Evolutionary conservation across 116 monocot genomes (phyloP), one percentile per base, ranked within the genome.

Genomic region (Iris pallida): DNA sequence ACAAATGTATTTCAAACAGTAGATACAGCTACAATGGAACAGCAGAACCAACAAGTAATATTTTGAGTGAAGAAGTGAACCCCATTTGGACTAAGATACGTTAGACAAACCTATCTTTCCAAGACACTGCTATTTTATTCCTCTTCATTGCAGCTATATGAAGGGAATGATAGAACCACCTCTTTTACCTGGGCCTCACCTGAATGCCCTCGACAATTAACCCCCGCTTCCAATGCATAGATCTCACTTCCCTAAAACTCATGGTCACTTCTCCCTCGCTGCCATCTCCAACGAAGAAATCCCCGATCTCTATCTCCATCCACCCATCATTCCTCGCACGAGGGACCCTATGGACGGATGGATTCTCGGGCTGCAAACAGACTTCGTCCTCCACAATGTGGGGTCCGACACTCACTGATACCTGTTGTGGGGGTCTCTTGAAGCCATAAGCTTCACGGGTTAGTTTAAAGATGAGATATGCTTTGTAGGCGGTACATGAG

Each of bases 261-360:
- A 80, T 65, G 5, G 6, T 40, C 9, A 75, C 74, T 47, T 64
- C 64, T 48, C 80, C 80, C 9, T 59, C 64, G 0, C 54, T 5
- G 3, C 74, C 75, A 5, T 80, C 69, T 3, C 43, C 63, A n/a
- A 42, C 70, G 54, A 51, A 69, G 51, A 80, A 80, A 57, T 68
- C 56, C 8, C 69, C 80, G 53, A 80, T 8, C 74, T 66, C 68
- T 4, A 73, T 3, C 68, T 78, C 72, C 67, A 73, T 72, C 78
- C 75, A 73, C 18, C 73, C 74, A 55, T 70, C 80, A 16, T 13
- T 16, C 43, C 74, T 74, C 47, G 42, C 8, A 6, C 42, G 12
- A 5, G 62, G 47, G 52, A 14, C 46, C 51, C n/a, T n/a, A 41
- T 2, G 40, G 19, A 42, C 54, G 8, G 4, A 0, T 10, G 5